These are phyloP conservation scores for Serendipita sp. DNA, from an alignment of 768 basidiomycete genomes.

Conservation along the genomic window DNA sequence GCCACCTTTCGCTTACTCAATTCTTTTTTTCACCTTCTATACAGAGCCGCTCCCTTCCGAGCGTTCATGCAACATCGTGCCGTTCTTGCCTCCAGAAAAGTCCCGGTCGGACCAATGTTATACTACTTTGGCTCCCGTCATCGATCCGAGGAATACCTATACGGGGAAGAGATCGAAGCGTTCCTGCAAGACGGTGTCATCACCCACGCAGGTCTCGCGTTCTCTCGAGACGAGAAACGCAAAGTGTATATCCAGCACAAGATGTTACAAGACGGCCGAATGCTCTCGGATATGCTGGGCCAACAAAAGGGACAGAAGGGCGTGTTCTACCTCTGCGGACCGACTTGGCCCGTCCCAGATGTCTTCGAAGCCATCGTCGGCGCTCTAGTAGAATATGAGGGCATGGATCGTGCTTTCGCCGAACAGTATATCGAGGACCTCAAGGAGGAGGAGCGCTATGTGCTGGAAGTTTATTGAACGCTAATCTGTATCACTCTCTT, in stretches of 20 bases:
- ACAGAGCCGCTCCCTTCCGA: constrained; percentile 84
- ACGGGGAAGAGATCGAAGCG: constrained; percentile 91
- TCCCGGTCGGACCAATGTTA: constrained; percentile 78
- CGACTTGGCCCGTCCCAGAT: constrained; percentile 99
- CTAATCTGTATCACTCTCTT: neutral
- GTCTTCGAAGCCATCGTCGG: constrained; percentile 85
- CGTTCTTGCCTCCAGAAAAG: constrained; percentile 55
- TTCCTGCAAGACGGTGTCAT: constrained; percentile 76
- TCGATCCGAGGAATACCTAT: constrained; percentile 89
- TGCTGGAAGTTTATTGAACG: constrained; percentile 62
- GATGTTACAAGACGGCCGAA: constrained; percentile 80
- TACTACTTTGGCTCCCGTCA: constrained; percentile 99
- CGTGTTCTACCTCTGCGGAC: constrained; percentile 93
- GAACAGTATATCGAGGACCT: constrained; percentile 71
- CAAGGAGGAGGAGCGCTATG: constrained; percentile 96
- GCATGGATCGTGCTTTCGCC: constrained; percentile 46
- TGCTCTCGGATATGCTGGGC: constrained; percentile 53
- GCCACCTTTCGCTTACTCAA: neutral
- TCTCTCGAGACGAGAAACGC: constrained; percentile 81
- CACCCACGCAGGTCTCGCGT: constrained; percentile 83
- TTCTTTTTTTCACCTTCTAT: too few relatives aligned
- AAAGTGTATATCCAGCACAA: constrained; percentile 99
- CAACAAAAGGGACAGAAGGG: constrained; percentile 36
- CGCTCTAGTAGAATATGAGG: constrained; percentile 58
- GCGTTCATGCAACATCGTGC: constrained; percentile 97